Percentiles rank a stretch among this genome's conserved stretches.
Conservation (phyloP, 2,329 filamentous ascomycete genomes). For the Stachybotrys echinatus region DNA sequence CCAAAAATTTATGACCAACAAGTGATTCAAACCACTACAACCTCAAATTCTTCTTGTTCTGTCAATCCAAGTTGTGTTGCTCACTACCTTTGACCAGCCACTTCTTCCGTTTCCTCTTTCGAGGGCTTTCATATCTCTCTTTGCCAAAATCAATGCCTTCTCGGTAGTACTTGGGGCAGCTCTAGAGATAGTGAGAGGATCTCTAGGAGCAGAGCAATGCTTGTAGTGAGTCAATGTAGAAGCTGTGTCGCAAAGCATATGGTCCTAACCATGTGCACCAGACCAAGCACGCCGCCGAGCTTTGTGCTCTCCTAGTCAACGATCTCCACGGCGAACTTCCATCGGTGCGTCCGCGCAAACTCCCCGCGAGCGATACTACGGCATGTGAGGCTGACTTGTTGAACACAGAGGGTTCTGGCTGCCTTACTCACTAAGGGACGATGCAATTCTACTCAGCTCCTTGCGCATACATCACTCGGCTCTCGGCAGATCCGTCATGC, state of each 20-base stretch:
- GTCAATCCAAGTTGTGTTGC: background rate
- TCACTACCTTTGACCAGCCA: too few relatives aligned
- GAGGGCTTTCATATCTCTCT: background rate
- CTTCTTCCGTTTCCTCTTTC: background rate
- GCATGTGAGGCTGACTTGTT: slow-evolving; percentile 22
- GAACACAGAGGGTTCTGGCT: slow-evolving; percentile 71
- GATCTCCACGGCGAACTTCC: slow-evolving; percentile 89
- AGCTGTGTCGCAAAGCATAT: background rate
- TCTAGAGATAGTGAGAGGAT: slow-evolving; percentile 76
- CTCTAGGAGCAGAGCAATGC: slow-evolving; percentile 65
- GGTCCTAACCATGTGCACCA: slow-evolving; percentile 19
- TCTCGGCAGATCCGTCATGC: slow-evolving; percentile 75
- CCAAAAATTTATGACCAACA: background rate
- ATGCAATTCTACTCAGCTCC: slow-evolving; percentile 64
- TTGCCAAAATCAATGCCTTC: slow-evolving; percentile 45
- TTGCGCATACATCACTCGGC: slow-evolving; percentile 66
- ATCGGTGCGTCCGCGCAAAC: slow-evolving; percentile 56
- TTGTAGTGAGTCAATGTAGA: slow-evolving; percentile 38
- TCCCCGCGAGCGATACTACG: too few relatives aligned
- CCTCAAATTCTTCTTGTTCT: background rate
- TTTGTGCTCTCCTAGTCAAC: slow-evolving; percentile 83
- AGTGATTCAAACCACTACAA: background rate
- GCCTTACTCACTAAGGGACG: slow-evolving; percentile 75
- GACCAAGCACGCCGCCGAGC: slow-evolving; percentile 75
- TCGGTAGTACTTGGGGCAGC: slow-evolving; percentile 66